Evolutionary conservation across 2,329 filamentous ascomycete genomes (phyloP).

Genomic region (Neocucurbitaria cava): DNA sequence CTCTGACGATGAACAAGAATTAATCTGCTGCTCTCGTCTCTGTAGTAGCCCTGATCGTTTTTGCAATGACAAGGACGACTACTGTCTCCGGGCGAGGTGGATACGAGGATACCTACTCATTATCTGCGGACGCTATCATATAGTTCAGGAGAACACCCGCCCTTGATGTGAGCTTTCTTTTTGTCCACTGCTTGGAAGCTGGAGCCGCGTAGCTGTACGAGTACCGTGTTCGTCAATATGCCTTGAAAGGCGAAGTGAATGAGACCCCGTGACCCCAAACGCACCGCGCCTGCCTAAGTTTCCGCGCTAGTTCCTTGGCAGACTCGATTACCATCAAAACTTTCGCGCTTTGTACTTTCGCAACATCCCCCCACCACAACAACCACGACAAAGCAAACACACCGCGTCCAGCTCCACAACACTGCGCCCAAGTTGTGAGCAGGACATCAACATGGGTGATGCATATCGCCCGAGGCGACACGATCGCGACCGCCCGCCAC

Average conservation of each 20-base stretch:
- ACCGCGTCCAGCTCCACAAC: constrained; percentile 2
- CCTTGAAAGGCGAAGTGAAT: neutral
- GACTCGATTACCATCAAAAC: constrained; percentile 16
- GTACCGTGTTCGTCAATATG: neutral
- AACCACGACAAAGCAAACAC: constrained; percentile 4
- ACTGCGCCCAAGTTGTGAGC: constrained; percentile 10
- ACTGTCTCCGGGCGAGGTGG: too few relatives aligned
- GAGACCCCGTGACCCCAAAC: neutral
- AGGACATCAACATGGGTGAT: constrained; percentile 26
- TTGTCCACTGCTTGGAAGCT: neutral
- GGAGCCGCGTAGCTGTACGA: neutral
- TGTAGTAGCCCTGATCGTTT: too few relatives aligned
- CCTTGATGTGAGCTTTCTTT: neutral
- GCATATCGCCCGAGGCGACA: constrained; percentile 33
- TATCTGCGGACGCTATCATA: too few relatives aligned
- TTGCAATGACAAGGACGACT: too few relatives aligned
- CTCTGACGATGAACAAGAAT: too few relatives aligned
- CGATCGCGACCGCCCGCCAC: constrained; percentile 25
- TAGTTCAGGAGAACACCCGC: too few relatives aligned
- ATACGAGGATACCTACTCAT: too few relatives aligned
- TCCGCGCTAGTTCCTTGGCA: constrained; percentile 20
- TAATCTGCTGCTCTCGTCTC: too few relatives aligned
- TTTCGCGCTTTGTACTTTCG: constrained; percentile 17
- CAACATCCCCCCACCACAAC: constrained; percentile 4
- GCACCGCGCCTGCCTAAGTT: neutral